These are phyloP conservation scores for Alternaria ethzedia DNA, from an alignment of 2,329 filamentous ascomycete species.

Conservation along the genomic window DNA sequence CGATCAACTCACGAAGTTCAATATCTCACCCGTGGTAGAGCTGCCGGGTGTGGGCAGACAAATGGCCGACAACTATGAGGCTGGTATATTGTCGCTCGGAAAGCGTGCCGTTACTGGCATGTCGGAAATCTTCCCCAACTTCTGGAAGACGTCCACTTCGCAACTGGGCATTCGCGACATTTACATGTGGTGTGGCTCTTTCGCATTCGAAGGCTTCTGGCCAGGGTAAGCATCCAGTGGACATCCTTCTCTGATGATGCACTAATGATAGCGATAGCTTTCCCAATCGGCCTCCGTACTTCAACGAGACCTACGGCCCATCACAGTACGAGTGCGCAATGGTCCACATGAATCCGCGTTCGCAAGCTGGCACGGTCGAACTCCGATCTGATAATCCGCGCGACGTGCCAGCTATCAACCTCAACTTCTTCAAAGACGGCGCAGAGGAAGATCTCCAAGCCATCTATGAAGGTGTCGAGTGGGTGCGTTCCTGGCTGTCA, in stretches of 20 bases:
- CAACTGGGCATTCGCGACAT: slow-evolving; percentile 31
- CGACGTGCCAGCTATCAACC: slow-evolving; percentile 63
- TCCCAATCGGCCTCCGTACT: not conserved
- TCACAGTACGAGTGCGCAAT: slow-evolving; percentile 32
- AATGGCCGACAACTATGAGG: not conserved
- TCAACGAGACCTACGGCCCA: slow-evolving; percentile 17
- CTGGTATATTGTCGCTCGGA: not conserved
- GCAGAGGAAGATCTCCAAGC: slow-evolving; percentile 58
- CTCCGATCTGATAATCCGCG: slow-evolving; percentile 66
- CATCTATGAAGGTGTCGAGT: slow-evolving; percentile 60
- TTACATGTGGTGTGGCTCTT: slow-evolving; percentile 27
- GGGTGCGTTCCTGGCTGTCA: not conserved
- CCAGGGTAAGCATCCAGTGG: not conserved
- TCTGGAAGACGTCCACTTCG: slow-evolving; percentile 28
- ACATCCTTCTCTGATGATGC: not conserved
- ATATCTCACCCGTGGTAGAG: slow-evolving; percentile 56
- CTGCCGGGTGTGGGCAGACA: not conserved
- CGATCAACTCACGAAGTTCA: slow-evolving; percentile 57
- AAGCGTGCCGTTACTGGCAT: not conserved
- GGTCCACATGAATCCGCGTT: not conserved
- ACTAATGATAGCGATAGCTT: not conserved
- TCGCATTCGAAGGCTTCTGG: not conserved
- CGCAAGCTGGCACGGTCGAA: slow-evolving; percentile 60
- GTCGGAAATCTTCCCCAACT: slow-evolving; percentile 15
- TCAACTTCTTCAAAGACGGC: slow-evolving; percentile 46